A percentile compares a stretch with the other conserved stretches of the same genome.
Evolutionary conservation across 2,329 filamentous ascomycete genomes (phyloP).

Genomic region (Venturia oleaginea): DNA sequence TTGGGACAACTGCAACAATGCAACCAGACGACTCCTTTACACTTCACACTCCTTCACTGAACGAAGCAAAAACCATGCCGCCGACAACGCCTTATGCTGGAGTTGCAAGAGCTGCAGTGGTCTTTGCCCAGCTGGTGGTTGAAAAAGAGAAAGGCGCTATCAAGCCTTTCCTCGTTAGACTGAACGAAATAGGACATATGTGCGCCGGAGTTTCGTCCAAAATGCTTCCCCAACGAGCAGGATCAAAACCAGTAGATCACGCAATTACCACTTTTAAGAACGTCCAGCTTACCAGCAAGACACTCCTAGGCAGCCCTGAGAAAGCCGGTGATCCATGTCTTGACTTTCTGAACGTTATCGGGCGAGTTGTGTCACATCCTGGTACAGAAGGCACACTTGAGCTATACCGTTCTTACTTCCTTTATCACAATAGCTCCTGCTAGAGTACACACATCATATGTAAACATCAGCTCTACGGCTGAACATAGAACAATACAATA

Average conservation of each 20-base stretch:
- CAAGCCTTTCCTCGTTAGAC: constrained; percentile 25
- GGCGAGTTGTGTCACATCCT: too few relatives aligned
- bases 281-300: constrained; percentile 20
- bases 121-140: constrained; percentile 26
- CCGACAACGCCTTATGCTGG: constrained; percentile 20
- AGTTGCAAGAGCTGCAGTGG: constrained; percentile 24
- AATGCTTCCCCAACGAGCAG: constrained; percentile 22
- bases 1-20: constrained; percentile 31
- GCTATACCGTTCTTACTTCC: too few relatives aligned
- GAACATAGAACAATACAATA: too few relatives aligned
- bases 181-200: constrained; percentile 22
- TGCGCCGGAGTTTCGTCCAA: constrained; percentile 22
- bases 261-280: constrained; percentile 28
- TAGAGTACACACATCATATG: too few relatives aligned
- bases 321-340: constrained; percentile 18
- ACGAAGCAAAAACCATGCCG: constrained; percentile 26
- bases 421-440: too few relatives aligned
- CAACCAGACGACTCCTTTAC: constrained; percentile 26
- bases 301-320: constrained; percentile 23
- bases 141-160: constrained; percentile 21
- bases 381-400: too few relatives aligned
- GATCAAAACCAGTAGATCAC: constrained; percentile 25
- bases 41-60: constrained; percentile 25
- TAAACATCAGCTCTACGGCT: too few relatives aligned
- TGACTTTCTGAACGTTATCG: constrained; percentile 20